Base-by-base conservation (phyloP, 2,329 filamentous ascomycete genomes). In the Diaporthe sp. region DNA sequence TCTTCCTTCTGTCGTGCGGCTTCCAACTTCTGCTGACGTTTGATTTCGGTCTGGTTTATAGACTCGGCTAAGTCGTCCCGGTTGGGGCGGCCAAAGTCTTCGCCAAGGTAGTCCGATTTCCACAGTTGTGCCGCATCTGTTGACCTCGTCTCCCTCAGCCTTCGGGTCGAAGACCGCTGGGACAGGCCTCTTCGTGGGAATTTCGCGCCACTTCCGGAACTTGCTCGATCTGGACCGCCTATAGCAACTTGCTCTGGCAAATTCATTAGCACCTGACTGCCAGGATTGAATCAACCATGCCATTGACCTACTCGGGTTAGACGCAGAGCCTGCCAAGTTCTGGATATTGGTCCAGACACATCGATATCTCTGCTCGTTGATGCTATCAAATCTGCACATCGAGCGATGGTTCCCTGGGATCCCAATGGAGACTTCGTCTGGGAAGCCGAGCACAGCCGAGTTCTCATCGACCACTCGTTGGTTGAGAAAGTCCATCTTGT, bases 341-440 rank as follows among this genome's bases (percentile, higher is more conserved):
- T 71, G 69, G 15, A 71, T 60, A 9, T 71, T 71, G 1, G 69
- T 74, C 61, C 33, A 67, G 9, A 73, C 47, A 60, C 50, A 45
- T 42, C 50, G 70, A 22, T n/a, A 58, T 35, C 61, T 73, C 30
- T 67, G 55, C 25, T 72, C 69, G 5, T 64, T 33, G 28, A 74
- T 71, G 22, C 72, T 61, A 2, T 68, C 42, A 8, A 78, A 78
- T 5, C 71, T 45, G 64, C 77, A 77, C n/a, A 76, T 76, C 0
- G 55, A 70, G 22, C 75, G 55, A 22, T 78, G 75, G 13, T 74
- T 64, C 17, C 73, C 72, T 33, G 64, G 40, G 25, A 74, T 66
- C 2, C 73, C 42, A 28, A 78, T 70, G 6, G n/a, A 28, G 22
- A 30, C 71, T 54, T 77, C 76, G 6, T 60, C 47, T 3, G 38